These are phyloP conservation scores for Heliosperma pusillum DNA, from an alignment of 148 eudicot species.

Conservation along the genomic window DNA sequence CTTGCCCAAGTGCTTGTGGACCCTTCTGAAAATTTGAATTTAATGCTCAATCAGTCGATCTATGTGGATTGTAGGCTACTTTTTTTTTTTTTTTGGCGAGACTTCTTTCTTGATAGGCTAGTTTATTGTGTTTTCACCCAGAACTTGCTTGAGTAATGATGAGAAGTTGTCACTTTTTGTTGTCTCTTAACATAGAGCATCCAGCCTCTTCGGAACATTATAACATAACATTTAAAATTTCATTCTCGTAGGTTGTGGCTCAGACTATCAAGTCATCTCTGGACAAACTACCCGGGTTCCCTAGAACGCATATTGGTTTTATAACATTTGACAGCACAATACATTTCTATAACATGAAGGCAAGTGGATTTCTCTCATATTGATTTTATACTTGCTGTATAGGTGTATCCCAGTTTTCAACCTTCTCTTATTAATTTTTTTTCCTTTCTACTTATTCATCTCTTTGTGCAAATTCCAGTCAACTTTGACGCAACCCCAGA, in stretches of 20 bases:
- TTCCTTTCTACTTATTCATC: slow-evolving; percentile 26
- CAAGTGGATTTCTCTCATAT: slow-evolving; percentile 27
- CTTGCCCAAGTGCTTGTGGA: background rate
- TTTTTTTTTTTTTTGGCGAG: too few species aligned
- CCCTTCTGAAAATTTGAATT: background rate
- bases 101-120: background rate
- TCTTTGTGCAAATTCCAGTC: slow-evolving; percentile 55
- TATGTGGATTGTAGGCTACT: background rate
- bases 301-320: slow-evolving; percentile 94
- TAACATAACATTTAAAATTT: slow-evolving; percentile 16
- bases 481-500: slow-evolving; percentile 91
- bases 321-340: slow-evolving; percentile 94
- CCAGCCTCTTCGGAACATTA: background rate
- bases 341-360: slow-evolving; percentile 97
- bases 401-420: slow-evolving; percentile 8
- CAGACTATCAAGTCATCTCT: slow-evolving; percentile 85
- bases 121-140: background rate
- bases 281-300: slow-evolving; percentile 79
- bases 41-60: background rate
- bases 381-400: background rate
- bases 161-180: background rate
- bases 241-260: slow-evolving; percentile 69
- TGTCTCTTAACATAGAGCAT: background rate
- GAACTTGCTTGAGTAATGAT: background rate
- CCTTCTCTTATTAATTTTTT: background rate